phyloP scores from a whole-genome alignment of 2,329 filamentous ascomycete species.

The Ophiocordyceps unilateralis region DNA sequence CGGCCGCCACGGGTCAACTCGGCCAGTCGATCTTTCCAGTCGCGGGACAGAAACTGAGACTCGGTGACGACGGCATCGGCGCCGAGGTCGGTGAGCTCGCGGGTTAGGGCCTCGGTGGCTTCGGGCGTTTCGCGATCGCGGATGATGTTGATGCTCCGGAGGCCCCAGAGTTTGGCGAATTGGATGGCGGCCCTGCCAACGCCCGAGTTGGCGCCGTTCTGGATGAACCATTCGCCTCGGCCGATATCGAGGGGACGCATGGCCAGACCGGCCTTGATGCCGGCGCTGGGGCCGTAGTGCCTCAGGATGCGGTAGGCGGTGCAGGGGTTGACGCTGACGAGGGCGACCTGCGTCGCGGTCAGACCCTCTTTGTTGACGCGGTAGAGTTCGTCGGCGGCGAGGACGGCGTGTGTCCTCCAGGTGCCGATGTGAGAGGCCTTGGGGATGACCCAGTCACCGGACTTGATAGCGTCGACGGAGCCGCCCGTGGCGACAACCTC shows the following conservation, averaged over 20 bases:
- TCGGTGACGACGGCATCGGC: conserved; percentile 41
- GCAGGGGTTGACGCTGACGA: conserved; percentile 81
- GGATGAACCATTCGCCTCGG: conserved; percentile 75
- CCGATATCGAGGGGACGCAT: conserved; percentile 26
- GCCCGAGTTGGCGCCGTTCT: conserved; percentile 91
- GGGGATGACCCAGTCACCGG: conserved; percentile 89
- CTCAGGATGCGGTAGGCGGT: conserved; percentile 87
- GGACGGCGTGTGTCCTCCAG: conserved; percentile 81
- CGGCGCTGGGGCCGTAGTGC: conserved; percentile 45
- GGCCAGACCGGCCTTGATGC: conserved; percentile 25
- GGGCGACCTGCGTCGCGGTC: conserved; percentile 63
- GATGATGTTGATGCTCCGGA: conserved; percentile 80
- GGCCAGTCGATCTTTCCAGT: conserved; percentile 43
- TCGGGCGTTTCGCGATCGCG: conserved; percentile 49
- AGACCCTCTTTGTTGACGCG: conserved; percentile 57
- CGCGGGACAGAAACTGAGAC: conserved; percentile 33
- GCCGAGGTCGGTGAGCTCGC: conserved; percentile 35
- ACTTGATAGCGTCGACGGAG: conserved; percentile 33
- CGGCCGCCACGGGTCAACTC: conserved; percentile 54
- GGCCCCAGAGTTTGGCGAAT: conserved; percentile 68
- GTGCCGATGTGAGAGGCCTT: conserved; percentile 71
- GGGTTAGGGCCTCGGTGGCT: conserved; percentile 42
- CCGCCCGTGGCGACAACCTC: conserved; percentile 43
- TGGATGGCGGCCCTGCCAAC: conserved; percentile 88
- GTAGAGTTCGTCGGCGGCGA: conserved; percentile 38